Evolutionary conservation across 140 eudicot species (phyloP).

Genomic region (Oenanthe javanica): DNA sequence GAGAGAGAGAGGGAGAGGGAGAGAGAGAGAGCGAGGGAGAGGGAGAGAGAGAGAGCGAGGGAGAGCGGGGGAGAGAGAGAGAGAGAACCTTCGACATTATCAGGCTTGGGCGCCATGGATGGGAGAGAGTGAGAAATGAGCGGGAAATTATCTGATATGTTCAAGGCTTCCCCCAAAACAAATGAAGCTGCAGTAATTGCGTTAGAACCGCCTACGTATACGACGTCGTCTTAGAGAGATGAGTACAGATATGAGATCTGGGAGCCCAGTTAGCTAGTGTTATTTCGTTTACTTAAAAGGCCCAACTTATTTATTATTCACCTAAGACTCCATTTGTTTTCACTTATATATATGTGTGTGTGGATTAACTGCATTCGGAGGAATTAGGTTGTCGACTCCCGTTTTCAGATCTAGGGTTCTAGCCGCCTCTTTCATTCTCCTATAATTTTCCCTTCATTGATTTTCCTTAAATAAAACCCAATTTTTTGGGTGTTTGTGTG

Average conservation of each 20-base stretch:
- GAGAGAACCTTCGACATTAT: slow-evolving; percentile 68
- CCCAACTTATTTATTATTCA: no score
- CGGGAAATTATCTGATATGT: background rate
- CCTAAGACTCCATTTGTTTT: no score
- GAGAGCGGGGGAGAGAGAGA: slow-evolving; percentile 6
- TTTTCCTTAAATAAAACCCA: no score
- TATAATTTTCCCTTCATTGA: no score
- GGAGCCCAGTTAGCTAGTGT: background rate
- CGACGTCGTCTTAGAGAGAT: background rate
- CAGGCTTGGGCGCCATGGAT: slow-evolving; percentile 87
- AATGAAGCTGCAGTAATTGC: background rate
- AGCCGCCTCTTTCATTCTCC: no score
- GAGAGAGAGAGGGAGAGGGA: background rate
- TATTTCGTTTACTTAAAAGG: no score
- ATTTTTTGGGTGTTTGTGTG: no score
- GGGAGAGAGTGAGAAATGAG: slow-evolving; percentile 14
- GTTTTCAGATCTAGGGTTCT: no score
- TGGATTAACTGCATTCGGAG: no score
- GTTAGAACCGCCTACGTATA: background rate
- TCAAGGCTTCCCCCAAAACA: background rate
- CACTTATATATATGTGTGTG: no score
- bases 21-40: background rate
- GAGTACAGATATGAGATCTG: background rate
- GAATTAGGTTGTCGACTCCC: no score
- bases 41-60: background rate